Percentiles rank a stretch among this genome's conserved stretches.
These are phyloP conservation scores for Penicillium sp. DNA, from an alignment of 2,329 filamentous ascomycete genomes.

Conservation along the genomic window DNA sequence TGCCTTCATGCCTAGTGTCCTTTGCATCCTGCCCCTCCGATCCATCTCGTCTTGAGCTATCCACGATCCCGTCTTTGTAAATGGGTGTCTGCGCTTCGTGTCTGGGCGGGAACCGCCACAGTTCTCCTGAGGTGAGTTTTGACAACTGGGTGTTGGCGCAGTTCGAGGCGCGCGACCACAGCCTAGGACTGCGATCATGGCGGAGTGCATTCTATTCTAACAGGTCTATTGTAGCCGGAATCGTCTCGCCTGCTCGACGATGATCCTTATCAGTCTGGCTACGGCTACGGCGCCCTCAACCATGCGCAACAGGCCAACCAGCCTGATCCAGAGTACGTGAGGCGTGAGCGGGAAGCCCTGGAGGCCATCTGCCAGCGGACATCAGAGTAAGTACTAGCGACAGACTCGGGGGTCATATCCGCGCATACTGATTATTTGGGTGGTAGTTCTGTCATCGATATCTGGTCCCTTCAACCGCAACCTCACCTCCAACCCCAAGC, in stretches of 20 bases:
- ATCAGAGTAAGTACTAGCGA: constrained; percentile 40
- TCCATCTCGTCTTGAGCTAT: not conserved
- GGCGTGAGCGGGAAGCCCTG: constrained; percentile 42
- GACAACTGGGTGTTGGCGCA: not conserved
- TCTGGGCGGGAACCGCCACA: constrained; percentile 36
- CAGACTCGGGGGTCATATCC: not conserved
- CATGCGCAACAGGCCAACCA: constrained; percentile 34
- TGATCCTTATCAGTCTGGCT: constrained; percentile 41
- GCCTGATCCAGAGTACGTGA: constrained; percentile 40
- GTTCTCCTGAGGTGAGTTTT: constrained; percentile 32
- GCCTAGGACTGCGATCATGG: constrained; percentile 6
- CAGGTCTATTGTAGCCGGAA: constrained; percentile 28
- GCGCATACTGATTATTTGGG: not conserved
- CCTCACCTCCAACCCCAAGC: constrained; percentile 37
- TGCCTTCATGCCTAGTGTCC: constrained; percentile 18
- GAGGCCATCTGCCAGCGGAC: constrained; percentile 45
- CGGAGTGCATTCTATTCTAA: constrained; percentile 9
- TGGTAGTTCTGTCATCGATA: constrained; percentile 42
- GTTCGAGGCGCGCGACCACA: constrained; percentile 13
- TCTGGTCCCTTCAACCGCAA: constrained; percentile 43
- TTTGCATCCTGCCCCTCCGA: constrained; percentile 13
- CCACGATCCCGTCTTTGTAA: constrained; percentile 16
- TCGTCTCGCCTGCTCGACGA: constrained; percentile 43
- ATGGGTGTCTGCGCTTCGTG: constrained; percentile 45
- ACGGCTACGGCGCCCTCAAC: constrained; percentile 41